Evolutionary conservation across 176 grass and related monocot species (phyloP).

Genomic region (Triticum turgidum): DNA sequence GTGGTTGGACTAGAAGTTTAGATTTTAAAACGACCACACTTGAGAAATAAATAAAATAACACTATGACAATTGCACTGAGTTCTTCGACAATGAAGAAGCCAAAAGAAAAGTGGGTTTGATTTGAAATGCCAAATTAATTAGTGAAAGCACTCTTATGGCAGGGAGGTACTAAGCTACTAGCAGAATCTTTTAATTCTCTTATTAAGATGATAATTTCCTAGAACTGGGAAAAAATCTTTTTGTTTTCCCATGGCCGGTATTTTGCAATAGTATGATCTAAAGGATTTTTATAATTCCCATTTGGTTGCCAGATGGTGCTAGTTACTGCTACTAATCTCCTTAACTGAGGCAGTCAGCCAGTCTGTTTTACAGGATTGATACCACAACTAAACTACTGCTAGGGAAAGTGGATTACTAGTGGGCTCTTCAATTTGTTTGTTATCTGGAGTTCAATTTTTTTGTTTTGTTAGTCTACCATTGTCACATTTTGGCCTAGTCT

Average conservation of each 20-base stretch:
- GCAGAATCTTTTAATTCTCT: not conserved
- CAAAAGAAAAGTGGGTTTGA: not conserved
- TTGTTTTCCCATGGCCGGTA: not conserved
- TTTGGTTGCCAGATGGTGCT: not conserved
- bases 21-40: not conserved
- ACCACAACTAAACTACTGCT: conserved; percentile 5
- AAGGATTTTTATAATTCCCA: not conserved
- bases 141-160: too few relatives aligned
- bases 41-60: not conserved
- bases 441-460: not conserved
- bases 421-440: not conserved
- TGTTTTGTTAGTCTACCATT: not conserved
- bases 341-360: not conserved
- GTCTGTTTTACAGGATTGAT: not conserved
- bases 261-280: not conserved
- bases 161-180: not conserved
- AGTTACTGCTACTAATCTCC: not conserved
- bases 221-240: not conserved
- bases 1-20: conserved; percentile 10
- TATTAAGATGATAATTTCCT: not conserved
- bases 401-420: conserved; percentile 4
- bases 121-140: conserved; percentile 5
- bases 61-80: not conserved
- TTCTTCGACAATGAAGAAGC: not conserved
- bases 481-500: not conserved